Percentiles rank a stretch among this genome's conserved stretches.
These are phyloP conservation scores for Reutealis trisperma DNA, from an alignment of 345 rosid genomes.

Conservation along the genomic window DNA sequence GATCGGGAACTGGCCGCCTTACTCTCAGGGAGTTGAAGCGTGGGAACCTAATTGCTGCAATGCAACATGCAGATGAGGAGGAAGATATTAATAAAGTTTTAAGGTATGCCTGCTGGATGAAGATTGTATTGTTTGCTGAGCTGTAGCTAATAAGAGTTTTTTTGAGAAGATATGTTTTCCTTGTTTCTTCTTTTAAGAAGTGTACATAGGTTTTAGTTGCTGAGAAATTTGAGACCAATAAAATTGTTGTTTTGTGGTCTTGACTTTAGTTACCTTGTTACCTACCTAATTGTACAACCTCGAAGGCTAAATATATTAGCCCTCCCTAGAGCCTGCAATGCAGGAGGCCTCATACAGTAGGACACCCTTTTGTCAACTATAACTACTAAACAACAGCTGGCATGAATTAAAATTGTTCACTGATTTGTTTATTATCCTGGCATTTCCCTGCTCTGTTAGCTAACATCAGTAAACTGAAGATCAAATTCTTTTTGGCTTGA, in stretches of 20 bases:
- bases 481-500: background rate
- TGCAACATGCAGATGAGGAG: slow-evolving; percentile 97
- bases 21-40: slow-evolving; percentile 89
- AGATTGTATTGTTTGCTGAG: slow-evolving; percentile 3
- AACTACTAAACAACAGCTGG: background rate
- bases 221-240: background rate
- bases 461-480: background rate
- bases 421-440: background rate
- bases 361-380: background rate
- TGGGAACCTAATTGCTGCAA: slow-evolving; percentile 79
- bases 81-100: slow-evolving; percentile 96
- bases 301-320: background rate
- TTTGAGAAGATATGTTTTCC: background rate
- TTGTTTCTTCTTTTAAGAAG: background rate
- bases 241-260: background rate
- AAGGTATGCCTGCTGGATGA: slow-evolving; percentile 49
- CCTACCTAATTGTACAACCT: slow-evolving; percentile 3
- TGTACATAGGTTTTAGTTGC: background rate
- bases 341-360: background rate
- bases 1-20: slow-evolving; percentile 83
- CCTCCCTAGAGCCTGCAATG: background rate
- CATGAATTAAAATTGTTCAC: background rate
- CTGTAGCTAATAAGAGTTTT: background rate
- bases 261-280: background rate
- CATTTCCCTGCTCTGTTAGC: background rate